Conservation (phyloP, 2,329 filamentous ascomycete species). For the Aureobasidium melanogenum region DNA sequence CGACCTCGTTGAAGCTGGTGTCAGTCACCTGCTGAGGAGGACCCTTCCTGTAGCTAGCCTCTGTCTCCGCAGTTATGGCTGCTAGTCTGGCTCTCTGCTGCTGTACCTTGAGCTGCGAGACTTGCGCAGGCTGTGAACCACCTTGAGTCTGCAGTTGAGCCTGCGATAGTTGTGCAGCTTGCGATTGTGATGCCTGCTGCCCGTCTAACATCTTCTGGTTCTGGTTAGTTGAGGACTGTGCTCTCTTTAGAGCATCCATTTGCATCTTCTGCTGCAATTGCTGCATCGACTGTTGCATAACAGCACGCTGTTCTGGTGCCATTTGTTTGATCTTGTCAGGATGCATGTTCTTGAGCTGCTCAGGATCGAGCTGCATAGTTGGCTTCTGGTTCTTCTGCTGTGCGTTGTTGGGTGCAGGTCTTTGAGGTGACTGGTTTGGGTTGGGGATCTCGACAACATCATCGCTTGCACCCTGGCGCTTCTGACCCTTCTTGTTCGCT, state of each 20-base stretch:
- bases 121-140: not conserved
- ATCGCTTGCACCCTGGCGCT: slow-evolving; percentile 29
- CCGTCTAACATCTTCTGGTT: not conserved
- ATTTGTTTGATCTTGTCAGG: slow-evolving; percentile 21
- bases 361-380: slow-evolving; percentile 2
- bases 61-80: not conserved
- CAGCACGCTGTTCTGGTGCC: slow-evolving; percentile 15
- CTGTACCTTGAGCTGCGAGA: not conserved
- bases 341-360: slow-evolving; percentile 12
- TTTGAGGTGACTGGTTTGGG: slow-evolving; percentile 18
- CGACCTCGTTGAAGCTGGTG: slow-evolving; percentile 15
- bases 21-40: slow-evolving; percentile 19
- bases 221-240: slow-evolving; percentile 17
- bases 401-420: not conserved
- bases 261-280: slow-evolving; percentile 20
- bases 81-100: slow-evolving; percentile 1
- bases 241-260: slow-evolving; percentile 20
- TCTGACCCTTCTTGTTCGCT: slow-evolving; percentile 22
- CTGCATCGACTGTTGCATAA: slow-evolving; percentile 16
- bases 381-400: slow-evolving; percentile 16
- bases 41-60: slow-evolving; percentile 18
- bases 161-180: not conserved
- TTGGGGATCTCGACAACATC: slow-evolving; percentile 33
- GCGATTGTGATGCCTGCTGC: not conserved
- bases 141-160: slow-evolving; percentile 15